Evolutionary conservation across 768 basidiomycete species (phyloP), one percentile per base, ranked within the genome.

Genomic region (Boletus edulis): DNA sequence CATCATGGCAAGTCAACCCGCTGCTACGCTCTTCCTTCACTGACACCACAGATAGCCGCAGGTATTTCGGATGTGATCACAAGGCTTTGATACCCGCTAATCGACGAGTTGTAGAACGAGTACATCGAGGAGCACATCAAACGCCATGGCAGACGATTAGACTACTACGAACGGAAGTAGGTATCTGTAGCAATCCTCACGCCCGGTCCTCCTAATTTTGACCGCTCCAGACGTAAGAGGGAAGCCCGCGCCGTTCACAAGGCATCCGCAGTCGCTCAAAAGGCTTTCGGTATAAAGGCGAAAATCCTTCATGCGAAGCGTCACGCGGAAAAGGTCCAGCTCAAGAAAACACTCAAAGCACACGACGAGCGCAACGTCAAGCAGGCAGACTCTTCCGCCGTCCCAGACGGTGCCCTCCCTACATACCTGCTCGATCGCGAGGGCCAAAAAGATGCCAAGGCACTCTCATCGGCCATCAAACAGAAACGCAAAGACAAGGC

Each of bases 91-190:
- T n/a, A 29, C 11, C 39, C 2, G 43, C 63, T 69, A 51, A 65
- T 46, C 14, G 5, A 22, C 22, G 14, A 24, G 14, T 54, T 55
- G 53, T 60, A 99, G 92, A 98, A 98, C 81, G 95, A 98, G 72
- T 98, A 98, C 73, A 98, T 99, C 73, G 96, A 98, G 73, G 96
- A 99, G 78, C 90, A 92, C 68, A 95, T 98, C 73, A 94, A 93
- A 76, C 87, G 94, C 50, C 91, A 98, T 83, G 96, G 96, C 69
- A 84, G 94, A 62, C 85, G 94, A 68, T 77, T 98, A 78, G 95
- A 99, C 78, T 85, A 96, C 73, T 94, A 89, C 73, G 97, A 99
- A 78, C 83, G 86, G 67, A 96, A 89, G 93, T 96, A 70, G 62
- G 91, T 76, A 39, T 35, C 51, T 44, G 12, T 34, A 31, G 17